Evolutionary conservation across 495 filamentous ascomycete species (phyloP), one percentile per base, ranked within the genome.

Genomic region (Penicillium argentinense): DNA sequence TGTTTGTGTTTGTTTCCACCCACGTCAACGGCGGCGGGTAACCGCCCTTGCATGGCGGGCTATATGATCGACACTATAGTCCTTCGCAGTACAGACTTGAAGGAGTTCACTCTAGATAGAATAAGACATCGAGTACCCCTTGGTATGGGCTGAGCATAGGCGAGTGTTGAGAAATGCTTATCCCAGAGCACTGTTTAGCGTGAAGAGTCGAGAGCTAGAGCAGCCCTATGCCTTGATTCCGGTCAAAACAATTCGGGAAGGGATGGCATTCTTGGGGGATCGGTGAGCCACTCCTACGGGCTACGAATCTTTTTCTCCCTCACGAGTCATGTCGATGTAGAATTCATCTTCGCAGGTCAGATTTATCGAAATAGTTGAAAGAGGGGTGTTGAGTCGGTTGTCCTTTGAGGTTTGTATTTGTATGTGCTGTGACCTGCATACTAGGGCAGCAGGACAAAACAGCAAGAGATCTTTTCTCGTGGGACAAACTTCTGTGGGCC

Each of bases 201-300:
- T n/a, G 3, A 19, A 26, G 14, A 34, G 5, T 36, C n/a, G 18
- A 37, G 12, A 13, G 29, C 23, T 36, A 27, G 9, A 11, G 39
- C 23, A 51, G 45, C 51, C 47, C 45, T 58, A 57, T 27, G 37
- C 39, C 41, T 45, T 49, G 42, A 23, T 48, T 34, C 25, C 11
- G 4, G 27, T 29, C 48, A 25, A 53, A 52, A 53, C 47, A 57
- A 24, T 19, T 33, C 42, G 54, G 49, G 52, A 59, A 62, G 59
- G 59, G 59, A 59, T 62, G 27, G 23, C 59, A 62, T 62, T 57
- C 57, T 37, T 43, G 7, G 13, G 46, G 27, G 30, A 45, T 45
- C 41, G 14, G 19, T n/a, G 13, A 19, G 42, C 24, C 45, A 17
- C 9, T 46, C 23, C 33, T 17, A 42, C 38, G 30, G 40, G 40